Percentiles rank a stretch among this genome's conserved stretches.
Evolutionary conservation across 2,329 filamentous ascomycete genomes (phyloP).

Genomic region (Fonsecaea pugnacius): DNA sequence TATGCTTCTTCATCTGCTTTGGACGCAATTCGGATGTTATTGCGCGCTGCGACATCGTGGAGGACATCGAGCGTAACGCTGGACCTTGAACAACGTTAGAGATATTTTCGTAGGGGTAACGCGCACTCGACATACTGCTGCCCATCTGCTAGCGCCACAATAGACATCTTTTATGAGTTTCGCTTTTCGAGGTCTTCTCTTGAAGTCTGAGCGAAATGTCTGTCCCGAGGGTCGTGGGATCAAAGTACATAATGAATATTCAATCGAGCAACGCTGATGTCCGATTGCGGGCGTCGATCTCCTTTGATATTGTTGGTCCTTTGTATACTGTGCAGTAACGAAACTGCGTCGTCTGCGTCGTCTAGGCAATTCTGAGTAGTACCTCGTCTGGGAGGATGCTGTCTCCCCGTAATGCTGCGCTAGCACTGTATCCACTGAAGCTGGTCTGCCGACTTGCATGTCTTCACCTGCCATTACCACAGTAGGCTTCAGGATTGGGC

Average conservation of each 20-base stretch:
- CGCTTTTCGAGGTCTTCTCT: neutral
- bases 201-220: neutral
- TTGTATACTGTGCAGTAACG: neutral
- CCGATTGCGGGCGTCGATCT: conserved; percentile 23
- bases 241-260: neutral
- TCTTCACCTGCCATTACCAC: neutral
- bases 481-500: conserved; percentile 20
- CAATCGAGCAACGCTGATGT: conserved; percentile 18
- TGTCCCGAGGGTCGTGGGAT: neutral
- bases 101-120: neutral
- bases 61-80: conserved; percentile 35
- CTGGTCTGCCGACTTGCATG: neutral
- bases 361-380: neutral
- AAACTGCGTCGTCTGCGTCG: neutral
- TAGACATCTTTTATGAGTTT: conserved; percentile 31
- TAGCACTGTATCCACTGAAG: neutral
- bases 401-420: neutral
- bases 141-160: conserved; percentile 35
- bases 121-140: conserved; percentile 18
- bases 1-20: conserved; percentile 36
- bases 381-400: neutral
- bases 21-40: conserved; percentile 31
- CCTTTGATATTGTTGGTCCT: conserved; percentile 5
- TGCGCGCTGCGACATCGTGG: conserved; percentile 32
- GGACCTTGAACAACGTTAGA: conserved; percentile 26